Base-by-base conservation (phyloP, 164 flowering plant genomes). In the Amborella trichopoda region DNA sequence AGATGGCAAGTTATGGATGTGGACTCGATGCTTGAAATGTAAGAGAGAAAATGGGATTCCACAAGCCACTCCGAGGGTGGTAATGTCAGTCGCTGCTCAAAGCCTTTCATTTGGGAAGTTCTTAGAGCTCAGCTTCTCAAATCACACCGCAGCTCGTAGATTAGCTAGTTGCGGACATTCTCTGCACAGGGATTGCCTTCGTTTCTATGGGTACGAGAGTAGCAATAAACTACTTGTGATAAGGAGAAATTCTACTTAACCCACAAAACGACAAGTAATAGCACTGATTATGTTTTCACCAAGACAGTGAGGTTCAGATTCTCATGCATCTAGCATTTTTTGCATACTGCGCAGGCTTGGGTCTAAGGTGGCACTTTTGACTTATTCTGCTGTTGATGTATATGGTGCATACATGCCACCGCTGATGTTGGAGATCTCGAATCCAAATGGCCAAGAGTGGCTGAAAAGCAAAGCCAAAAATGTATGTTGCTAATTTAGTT, bases 131-230 rank as follows among this genome's bases (percentile, higher is more conserved):
- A 58, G 77, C 57, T 77, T 93, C 51, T 76, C 85, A 44, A 67
- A 63, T 30, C 44, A 62, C 54, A 66, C 70, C 18, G 64, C 70
- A 48, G 56, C 59, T 46, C 53, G 38, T 51, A 56, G 61, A 48
- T 40, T 49, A 17, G 59, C 80, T 5, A 68, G 68, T 32, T 93
- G 96, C 55, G 94, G 95, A 42, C 95, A 93, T 75, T 79, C 76
- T 25, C 49, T 73, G 38, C 62, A 71, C 23, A 62, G 56, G 58
- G 91, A 85, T 59, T 88, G 70, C 65, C 71, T 81, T 37, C 64
- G 64, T 65, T 88, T 84, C 63, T 93, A 83, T 59, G 99, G 99
- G 99, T 93, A 88, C 16, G n/a, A n/a, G n/a, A n/a, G n/a, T n/a
- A n/a, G n/a, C n/a, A n/a, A n/a, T n/a, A n/a, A n/a, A n/a, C n/a